Conservation (phyloP, 1,284 basidiomycete species). For the Leccinum variabile region DNA sequence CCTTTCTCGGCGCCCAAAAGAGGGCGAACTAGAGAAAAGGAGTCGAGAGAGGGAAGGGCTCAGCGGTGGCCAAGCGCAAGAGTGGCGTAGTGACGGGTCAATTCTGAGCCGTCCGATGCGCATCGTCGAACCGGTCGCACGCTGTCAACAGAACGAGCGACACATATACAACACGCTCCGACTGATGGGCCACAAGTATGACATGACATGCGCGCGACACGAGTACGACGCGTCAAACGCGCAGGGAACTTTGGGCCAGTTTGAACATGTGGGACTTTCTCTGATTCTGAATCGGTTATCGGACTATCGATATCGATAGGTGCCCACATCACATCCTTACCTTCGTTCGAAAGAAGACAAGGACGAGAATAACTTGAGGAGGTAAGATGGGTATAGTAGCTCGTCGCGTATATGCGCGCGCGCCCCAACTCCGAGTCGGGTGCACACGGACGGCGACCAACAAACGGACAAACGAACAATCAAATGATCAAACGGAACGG, state of each 20-base stretch:
- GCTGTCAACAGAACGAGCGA: background rate
- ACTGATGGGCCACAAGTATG: background rate
- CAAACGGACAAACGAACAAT: background rate
- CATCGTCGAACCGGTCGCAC: background rate
- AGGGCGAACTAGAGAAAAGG: constrained; percentile 18
- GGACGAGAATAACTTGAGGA: background rate
- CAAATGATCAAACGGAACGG: background rate
- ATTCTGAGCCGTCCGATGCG: background rate
- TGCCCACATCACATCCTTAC: background rate
- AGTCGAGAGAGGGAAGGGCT: background rate
- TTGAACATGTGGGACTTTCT: background rate
- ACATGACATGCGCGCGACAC: background rate
- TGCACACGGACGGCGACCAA: background rate
- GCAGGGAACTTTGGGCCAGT: background rate
- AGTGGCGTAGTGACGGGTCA: background rate
- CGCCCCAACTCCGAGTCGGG: background rate
- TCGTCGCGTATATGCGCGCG: background rate
- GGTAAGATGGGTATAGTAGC: background rate
- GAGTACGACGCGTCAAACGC: background rate
- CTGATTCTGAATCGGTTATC: background rate
- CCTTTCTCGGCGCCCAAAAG: constrained; percentile 17
- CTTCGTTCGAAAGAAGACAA: background rate
- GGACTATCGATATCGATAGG: background rate
- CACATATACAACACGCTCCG: background rate
- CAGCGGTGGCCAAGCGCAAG: background rate